Evolutionary conservation across 2,329 filamentous ascomycete genomes (phyloP), one percentile per base, ranked within the genome.

Genomic region (Sporothrix brasiliensis): DNA sequence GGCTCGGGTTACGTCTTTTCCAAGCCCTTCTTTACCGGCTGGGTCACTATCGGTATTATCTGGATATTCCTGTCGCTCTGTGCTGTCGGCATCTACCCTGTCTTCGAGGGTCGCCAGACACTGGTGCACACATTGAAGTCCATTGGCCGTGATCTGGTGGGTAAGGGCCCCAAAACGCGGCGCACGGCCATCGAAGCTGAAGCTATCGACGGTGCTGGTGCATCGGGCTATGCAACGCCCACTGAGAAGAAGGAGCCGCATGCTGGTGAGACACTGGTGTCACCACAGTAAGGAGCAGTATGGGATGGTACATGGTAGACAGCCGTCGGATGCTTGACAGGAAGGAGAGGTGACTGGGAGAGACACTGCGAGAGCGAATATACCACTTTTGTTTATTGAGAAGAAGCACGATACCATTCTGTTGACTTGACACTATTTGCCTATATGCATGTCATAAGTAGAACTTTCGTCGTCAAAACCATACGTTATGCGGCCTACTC

Each of bases 11-110:
- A 97, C 77, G 86, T 97, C 69, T 96, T 95, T 80, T 89, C 85
- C 79, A 91, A 92, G 83, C 84, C 84, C 30, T 95, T 95, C 83
- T 95, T 94, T 80, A 92, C 91, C 0, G 91, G 91, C 60, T 94
- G 91, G 91, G 87, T 93, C 13, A 84, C 88, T 0, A 87, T 92
- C 10, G 91, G 90, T 11, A 91, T 95, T 69, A 83, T 94, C 54
- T 95, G 92, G 92, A 85, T 94, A 74, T 93, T 93, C 78, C 88
- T 86, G 75, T 91, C 88, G 3, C 81, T 89, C 1, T 83, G 90
- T 69, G 90, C 88, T 11, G 92, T 97, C 0, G 92, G 92, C 0
- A 52, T 97, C 0, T 97, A 91, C 79, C 94, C 94, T 7, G 81
- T 95, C 1, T 95, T 86, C 79, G 92, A 97, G 77, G 92, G 93